phyloP scores from a whole-genome alignment of 2,329 filamentous ascomycete genomes.

The Alternaria hordeiaustralica region DNA sequence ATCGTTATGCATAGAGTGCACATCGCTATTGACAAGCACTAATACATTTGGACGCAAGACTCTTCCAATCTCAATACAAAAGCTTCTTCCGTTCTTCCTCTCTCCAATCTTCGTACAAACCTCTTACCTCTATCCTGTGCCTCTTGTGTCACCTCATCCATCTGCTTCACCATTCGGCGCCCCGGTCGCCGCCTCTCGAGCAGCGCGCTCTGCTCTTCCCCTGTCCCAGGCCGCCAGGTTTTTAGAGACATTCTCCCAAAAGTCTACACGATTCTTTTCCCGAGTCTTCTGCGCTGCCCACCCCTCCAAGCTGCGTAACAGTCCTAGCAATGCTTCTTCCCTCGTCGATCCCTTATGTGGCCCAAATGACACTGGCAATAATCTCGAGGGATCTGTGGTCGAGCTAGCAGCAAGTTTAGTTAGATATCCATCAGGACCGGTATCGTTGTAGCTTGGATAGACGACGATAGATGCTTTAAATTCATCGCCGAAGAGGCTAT shows the following conservation, averaged over 20 bases:
- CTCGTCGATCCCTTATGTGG: background rate
- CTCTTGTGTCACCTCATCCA: background rate
- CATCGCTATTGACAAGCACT: background rate
- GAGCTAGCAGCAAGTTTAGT: background rate
- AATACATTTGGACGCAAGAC: background rate
- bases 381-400: background rate
- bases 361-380: too few species aligned
- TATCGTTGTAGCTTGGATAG: background rate
- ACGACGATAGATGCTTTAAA: background rate
- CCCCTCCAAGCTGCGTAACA: background rate
- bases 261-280: background rate
- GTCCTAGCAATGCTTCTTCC: background rate
- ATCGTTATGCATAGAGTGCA: too few species aligned
- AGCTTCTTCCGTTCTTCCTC: background rate
- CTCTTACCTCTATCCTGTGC: background rate
- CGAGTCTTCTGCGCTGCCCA: background rate
- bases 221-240: rapidly evolving
- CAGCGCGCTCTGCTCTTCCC: background rate
- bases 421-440: background rate
- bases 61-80: background rate
- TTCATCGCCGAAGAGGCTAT: background rate
- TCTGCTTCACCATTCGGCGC: background rate
- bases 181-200: background rate
- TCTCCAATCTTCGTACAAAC: background rate
- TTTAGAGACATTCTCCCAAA: background rate